These are phyloP conservation scores for Ophiosphaerella korrae DNA, from an alignment of 2,329 filamentous ascomycete genomes.

Conservation along the genomic window DNA sequence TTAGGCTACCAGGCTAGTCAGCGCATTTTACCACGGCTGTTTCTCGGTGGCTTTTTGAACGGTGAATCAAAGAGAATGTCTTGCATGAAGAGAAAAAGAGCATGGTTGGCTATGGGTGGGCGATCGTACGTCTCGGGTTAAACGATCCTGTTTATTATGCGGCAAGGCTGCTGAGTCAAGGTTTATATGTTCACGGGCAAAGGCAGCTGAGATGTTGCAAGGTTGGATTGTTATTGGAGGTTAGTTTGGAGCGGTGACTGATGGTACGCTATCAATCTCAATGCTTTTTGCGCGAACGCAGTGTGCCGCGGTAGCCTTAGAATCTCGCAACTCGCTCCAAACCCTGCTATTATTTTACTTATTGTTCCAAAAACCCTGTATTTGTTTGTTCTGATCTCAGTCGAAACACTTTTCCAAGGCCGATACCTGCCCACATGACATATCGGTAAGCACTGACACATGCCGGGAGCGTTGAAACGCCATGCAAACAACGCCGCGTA, in stretches of 20 bases:
- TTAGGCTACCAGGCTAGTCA: not conserved
- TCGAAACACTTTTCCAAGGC: not conserved
- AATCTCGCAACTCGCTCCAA: constrained; percentile 3
- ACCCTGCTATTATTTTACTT: not conserved
- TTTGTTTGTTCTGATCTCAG: not conserved
- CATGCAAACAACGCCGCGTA: not conserved
- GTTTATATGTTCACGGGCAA: not conserved
- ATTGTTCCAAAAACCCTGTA: not conserved
- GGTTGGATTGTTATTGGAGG: not conserved
- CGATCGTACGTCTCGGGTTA: constrained; percentile 12
- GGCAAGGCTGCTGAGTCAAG: constrained; percentile 3
- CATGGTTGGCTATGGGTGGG: constrained; percentile 20
- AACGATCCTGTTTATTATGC: constrained; percentile 7
- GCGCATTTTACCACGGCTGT: constrained; percentile 14
- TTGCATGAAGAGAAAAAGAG: constrained; percentile 11
- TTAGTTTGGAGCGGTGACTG: not conserved
- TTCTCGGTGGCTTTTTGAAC: constrained; percentile 12
- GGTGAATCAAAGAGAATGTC: constrained; percentile 4
- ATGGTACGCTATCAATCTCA: not conserved
- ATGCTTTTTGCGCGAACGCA: constrained; percentile 1
- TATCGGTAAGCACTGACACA: not conserved
- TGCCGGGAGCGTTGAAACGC: constrained; percentile 2
- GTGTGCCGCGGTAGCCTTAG: constrained; percentile 1
- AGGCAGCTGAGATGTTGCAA: not conserved
- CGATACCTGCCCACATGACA: not conserved